These are phyloP conservation scores for Candida pseudofarinosa DNA, from an alignment of 805 yeast species.

Conservation along the genomic window DNA sequence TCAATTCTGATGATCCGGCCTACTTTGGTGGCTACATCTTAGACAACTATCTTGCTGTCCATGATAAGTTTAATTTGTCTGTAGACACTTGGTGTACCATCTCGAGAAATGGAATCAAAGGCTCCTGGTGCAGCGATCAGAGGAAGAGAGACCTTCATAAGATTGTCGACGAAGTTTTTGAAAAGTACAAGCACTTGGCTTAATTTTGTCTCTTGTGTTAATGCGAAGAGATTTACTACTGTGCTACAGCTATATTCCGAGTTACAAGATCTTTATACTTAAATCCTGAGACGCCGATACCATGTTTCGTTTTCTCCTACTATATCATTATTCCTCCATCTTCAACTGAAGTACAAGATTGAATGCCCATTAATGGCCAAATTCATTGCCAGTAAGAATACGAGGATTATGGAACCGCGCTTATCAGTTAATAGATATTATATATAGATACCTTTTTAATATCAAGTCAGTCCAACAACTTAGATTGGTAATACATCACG, in stretches of 20 bases:
- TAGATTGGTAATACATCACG: no score
- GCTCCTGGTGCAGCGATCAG: conserved; percentile 65
- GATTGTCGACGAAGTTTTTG: conserved; percentile 41
- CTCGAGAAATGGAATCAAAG: conserved; percentile 62
- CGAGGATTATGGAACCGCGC: not conserved
- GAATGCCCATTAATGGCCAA: no score
- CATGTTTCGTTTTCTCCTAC: no score
- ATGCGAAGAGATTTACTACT: no score
- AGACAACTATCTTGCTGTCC: conserved; percentile 68
- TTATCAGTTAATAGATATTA: not conserved
- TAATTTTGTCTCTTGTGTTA: not conserved
- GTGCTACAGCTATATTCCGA: no score
- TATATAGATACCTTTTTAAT: not conserved
- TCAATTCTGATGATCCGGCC: conserved; percentile 51
- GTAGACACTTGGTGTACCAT: conserved; percentile 58
- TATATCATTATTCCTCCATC: no score
- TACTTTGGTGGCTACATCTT: conserved; percentile 82
- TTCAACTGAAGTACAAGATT: no score
- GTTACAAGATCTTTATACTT: no score
- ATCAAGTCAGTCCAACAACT: no score
- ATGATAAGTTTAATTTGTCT: conserved; percentile 58
- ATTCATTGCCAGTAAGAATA: no score
- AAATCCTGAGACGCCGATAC: no score
- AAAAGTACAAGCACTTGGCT: conserved; percentile 27
- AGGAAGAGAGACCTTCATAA: conserved; percentile 49